Base-by-base conservation (phyloP, 345 rosid species). In the Eucalyptus cloeziana region DNA sequence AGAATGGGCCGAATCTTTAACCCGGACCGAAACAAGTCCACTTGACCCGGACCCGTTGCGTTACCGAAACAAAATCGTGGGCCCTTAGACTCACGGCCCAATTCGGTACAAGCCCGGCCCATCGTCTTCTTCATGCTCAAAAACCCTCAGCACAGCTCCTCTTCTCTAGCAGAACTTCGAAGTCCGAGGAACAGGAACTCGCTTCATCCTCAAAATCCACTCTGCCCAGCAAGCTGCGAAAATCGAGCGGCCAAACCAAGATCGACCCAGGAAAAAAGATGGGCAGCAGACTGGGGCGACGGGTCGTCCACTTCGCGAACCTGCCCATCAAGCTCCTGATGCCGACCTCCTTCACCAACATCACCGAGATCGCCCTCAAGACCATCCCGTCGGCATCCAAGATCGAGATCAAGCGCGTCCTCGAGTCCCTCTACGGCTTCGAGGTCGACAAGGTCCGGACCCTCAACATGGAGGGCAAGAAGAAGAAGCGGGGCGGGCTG, bases 331-430 rank as follows among this genome's bases (percentile, higher is more conserved):
- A 94, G 93, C 96, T 98, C 19, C 89, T 95, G 54, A 92, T 94
- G 96, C 99, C 99, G 0, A 90, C 89, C 13, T 93, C 95, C 13
- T 93, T 93, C 87, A 90, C 90, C 3, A 96, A 95, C 93, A 96
- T 98, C 90, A 88, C 67, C 64, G 99, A 98, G 88, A 94, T 96
- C 86, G 94, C 98, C 3, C 92, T 98, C 62, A 96, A 94, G 91
- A 96, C 99, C 8, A 93, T 98, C 86, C 99, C 99, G 1, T 95
- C 99, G 0, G 99, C 99, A 22, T 90, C 99, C 54, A 98, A 97
- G 94, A 94, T 97, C 89, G 99, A 98, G 92, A 98, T 97, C 95
- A 98, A 97, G 92, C 97, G 99, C 89, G 97, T 96, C 27, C 98
- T 98, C 22, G 97, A 96, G 86, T 95, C 99, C 25, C 95, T 98